phyloP scores from a whole-genome alignment of 352 stramenopile species.

The Phytophthora pistaciae region DNA sequence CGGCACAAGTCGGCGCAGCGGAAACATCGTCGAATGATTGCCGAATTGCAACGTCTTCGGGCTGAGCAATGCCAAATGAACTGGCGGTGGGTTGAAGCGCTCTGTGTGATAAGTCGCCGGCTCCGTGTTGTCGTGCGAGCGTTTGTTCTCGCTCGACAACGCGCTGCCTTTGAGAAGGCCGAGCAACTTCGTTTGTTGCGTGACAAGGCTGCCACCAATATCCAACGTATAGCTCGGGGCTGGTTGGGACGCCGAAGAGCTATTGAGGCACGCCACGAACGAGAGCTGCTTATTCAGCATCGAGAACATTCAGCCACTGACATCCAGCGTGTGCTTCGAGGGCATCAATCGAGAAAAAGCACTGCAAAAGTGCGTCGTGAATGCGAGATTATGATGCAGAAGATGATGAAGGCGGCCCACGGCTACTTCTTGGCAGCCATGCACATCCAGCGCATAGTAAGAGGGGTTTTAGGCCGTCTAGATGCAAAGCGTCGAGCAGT shows the following conservation, averaged over 20 bases:
- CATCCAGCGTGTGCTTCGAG: constrained; percentile 58
- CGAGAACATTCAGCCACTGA: constrained; percentile 31
- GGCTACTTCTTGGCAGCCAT: constrained; percentile 31
- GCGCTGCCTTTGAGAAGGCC: constrained; percentile 45
- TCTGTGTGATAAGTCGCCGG: constrained; percentile 37
- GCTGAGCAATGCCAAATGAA: constrained; percentile 29
- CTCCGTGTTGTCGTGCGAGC: constrained; percentile 45
- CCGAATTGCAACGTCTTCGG: constrained; percentile 32
- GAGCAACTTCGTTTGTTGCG: constrained; percentile 42
- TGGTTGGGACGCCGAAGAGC: constrained; percentile 48
- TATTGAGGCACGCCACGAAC: constrained; percentile 21
- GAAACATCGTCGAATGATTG: constrained; percentile 38
- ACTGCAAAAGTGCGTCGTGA: constrained; percentile 18
- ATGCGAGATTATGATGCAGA: constrained; percentile 27
- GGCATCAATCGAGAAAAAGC: constrained; percentile 31
- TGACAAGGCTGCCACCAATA: constrained; percentile 41
- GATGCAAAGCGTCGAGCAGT: constrained; percentile 19
- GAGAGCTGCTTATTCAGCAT: constrained; percentile 22
- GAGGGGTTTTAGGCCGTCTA: constrained; percentile 56
- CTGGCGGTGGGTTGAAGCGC: constrained; percentile 41
- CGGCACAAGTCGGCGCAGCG: constrained; percentile 36
- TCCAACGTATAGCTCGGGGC: constrained; percentile 53
- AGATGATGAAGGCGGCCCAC: constrained; percentile 15
- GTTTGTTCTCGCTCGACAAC: constrained; percentile 44
- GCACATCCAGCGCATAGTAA: constrained; percentile 47